Evolutionary conservation across 495 filamentous ascomycete genomes (phyloP).

Genomic region (Xylaria nigripes): DNA sequence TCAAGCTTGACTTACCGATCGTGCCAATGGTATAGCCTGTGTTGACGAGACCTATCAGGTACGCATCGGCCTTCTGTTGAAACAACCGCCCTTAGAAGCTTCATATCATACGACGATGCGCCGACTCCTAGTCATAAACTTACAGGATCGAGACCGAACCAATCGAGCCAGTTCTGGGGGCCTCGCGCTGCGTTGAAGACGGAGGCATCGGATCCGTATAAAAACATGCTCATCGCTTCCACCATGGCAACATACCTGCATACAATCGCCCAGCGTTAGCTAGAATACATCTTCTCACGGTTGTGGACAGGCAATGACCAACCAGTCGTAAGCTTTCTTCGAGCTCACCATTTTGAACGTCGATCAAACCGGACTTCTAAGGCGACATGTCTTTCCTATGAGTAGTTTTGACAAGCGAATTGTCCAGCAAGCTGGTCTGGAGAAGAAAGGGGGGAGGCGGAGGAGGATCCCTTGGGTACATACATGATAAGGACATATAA

Average conservation of each 20-base stretch:
- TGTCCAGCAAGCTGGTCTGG: neutral
- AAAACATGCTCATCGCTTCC: constrained; percentile 58
- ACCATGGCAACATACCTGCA: constrained; percentile 54
- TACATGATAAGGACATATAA: no score
- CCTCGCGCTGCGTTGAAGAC: constrained; percentile 58
- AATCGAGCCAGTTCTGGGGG: constrained; percentile 50
- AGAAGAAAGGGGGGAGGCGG: neutral
- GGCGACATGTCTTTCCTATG: neutral
- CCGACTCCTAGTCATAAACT: constrained; percentile 3
- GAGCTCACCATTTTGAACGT: constrained; percentile 22
- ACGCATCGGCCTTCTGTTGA: constrained; percentile 23
- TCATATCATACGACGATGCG: neutral
- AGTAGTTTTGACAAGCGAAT: no score
- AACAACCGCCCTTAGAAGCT: neutral
- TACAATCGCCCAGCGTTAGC: neutral
- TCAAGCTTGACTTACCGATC: constrained; percentile 22
- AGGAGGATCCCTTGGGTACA: neutral
- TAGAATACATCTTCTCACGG: no score
- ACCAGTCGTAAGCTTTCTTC: constrained; percentile 33
- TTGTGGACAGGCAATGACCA: neutral
- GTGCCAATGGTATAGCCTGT: constrained; percentile 58
- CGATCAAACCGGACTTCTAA: no score
- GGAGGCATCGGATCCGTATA: constrained; percentile 60
- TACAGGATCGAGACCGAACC: constrained; percentile 45
- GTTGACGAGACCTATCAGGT: constrained; percentile 50